A percentile compares a stretch with the other conserved stretches of the same genome.
phyloP scores from a whole-genome alignment of 2,329 filamentous ascomycete species.

The Penicillium sp. region DNA sequence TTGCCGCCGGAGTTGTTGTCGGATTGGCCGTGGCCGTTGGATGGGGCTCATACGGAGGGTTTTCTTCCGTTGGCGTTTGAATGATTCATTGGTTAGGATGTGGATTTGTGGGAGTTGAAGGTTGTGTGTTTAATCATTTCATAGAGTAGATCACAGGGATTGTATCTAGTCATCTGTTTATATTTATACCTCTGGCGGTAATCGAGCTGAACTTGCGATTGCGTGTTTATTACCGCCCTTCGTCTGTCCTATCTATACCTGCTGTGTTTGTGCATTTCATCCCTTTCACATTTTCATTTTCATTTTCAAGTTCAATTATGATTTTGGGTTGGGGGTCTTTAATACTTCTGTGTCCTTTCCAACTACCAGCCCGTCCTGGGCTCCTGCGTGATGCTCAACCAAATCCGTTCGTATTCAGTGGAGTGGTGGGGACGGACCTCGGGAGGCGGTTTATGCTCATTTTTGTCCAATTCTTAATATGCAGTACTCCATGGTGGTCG shows the following conservation, averaged over 20 bases:
- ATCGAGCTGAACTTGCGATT: background rate
- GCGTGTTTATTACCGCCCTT: background rate
- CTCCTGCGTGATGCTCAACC: too few relatives aligned
- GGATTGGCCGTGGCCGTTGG: conserved; percentile 44
- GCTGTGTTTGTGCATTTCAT: background rate
- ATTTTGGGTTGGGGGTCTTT: background rate
- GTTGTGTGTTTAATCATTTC: background rate
- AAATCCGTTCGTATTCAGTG: too few relatives aligned
- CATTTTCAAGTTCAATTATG: background rate
- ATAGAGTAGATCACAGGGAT: conserved; percentile 5
- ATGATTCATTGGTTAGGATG: background rate
- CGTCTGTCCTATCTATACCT: background rate
- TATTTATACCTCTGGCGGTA: background rate
- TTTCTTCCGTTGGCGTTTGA: conserved; percentile 29
- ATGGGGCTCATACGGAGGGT: conserved; percentile 24
- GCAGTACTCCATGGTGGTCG: background rate
- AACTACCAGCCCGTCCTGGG: too few relatives aligned
- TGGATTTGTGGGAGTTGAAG: background rate
- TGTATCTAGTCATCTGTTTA: conserved; percentile 5
- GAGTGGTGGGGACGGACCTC: too few relatives aligned
- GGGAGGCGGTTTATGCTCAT: too few relatives aligned
- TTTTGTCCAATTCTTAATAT: background rate
- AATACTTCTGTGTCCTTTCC: too few relatives aligned
- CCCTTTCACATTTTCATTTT: background rate
- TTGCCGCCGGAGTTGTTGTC: conserved; percentile 43